Base-by-base conservation (phyloP, 2,329 filamentous ascomycete genomes). In the Colletotrichum sp. region DNA sequence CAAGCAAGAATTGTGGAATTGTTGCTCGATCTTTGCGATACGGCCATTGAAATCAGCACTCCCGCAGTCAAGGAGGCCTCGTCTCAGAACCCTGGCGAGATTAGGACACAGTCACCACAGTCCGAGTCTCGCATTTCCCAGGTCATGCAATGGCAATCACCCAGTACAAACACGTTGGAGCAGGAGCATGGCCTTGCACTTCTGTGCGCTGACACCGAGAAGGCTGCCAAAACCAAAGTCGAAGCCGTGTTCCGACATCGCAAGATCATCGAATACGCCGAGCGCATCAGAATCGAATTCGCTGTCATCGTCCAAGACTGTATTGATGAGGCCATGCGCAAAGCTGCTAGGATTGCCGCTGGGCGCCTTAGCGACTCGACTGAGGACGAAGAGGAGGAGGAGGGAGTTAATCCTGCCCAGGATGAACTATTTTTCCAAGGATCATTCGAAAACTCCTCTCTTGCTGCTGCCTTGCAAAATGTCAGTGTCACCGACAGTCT, bases 81-180 rank as follows among this genome's bases (percentile, higher is more conserved):
- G 11, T 89, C 91, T 3, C 91, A 93, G 78, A 84, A 89, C 63
- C 89, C 91, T 9, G 93, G 94, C 65, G 96, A 98, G 78, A 93
- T 99, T 78, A 93, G 96, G 63, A 98, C 96, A 0, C 95, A 98
- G 82, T 99, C 97, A 6, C 97, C 97, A 0, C 95, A 98, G 82
- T 99, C 98, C 0, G 97, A 99, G 83, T 97, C 95, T 59, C 93
- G 96, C 36, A 98, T 99, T 80, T 95, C 95, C 2, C 97, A 99
- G 84, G 96, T 99, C 8, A 85, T 98, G 79, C 96, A 98, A 83
- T 99, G 98, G 97, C 96, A 98, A 82, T 98, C 96, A 7, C 97
- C 97, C 1, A 96, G 95, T 80, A 94, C 94, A 66, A 96, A 96
- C 81, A 97, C 96, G 0, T 86, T 98, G 19, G 97, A 99, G 78